phyloP scores from a whole-genome alignment of 768 basidiomycete species.

The Neoboletus brunneissimus region DNA sequence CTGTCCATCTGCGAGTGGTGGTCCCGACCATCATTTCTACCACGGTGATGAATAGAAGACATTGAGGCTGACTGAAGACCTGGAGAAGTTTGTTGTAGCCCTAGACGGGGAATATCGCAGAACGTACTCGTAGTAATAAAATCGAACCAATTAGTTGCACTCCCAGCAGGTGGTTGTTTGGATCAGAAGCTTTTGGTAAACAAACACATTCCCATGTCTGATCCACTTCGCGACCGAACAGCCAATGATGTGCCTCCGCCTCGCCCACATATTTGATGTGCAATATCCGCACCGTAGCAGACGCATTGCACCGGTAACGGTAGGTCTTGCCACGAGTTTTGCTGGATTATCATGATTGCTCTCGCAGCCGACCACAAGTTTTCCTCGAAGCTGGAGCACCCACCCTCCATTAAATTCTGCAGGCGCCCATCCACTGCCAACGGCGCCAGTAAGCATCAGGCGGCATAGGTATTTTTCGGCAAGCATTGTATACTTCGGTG shows the following conservation, averaged over 20 bases:
- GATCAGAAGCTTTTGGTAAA: slow-evolving; percentile 27
- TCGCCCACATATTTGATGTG: slow-evolving; percentile 14
- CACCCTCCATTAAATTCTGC: slow-evolving; percentile 7
- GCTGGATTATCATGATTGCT: slow-evolving; percentile 10
- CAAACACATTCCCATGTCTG: slow-evolving; percentile 16
- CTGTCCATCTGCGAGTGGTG: slow-evolving; percentile 10
- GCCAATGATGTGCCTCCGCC: slow-evolving; percentile 14
- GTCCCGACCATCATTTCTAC: slow-evolving; percentile 25
- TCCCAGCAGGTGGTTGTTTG: slow-evolving; percentile 24
- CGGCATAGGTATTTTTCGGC: background rate
- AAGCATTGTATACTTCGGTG: background rate
- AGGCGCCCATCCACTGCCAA: slow-evolving; percentile 3
- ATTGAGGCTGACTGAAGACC: slow-evolving; percentile 5
- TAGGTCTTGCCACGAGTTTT: slow-evolving; percentile 17
- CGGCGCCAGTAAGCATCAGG: background rate
- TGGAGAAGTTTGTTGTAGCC: background rate
- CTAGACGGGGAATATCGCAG: background rate
- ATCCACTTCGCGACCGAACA: slow-evolving; percentile 23
- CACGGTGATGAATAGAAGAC: slow-evolving; percentile 23
- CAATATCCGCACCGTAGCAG: slow-evolving; percentile 29
- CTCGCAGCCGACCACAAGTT: slow-evolving; percentile 26
- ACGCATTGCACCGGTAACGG: slow-evolving; percentile 10
- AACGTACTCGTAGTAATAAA: background rate
- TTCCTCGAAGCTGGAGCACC: slow-evolving; percentile 15
- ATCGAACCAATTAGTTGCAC: background rate